Base-by-base conservation (phyloP, 164 flowering plant genomes). In the Stephania japonica region DNA sequence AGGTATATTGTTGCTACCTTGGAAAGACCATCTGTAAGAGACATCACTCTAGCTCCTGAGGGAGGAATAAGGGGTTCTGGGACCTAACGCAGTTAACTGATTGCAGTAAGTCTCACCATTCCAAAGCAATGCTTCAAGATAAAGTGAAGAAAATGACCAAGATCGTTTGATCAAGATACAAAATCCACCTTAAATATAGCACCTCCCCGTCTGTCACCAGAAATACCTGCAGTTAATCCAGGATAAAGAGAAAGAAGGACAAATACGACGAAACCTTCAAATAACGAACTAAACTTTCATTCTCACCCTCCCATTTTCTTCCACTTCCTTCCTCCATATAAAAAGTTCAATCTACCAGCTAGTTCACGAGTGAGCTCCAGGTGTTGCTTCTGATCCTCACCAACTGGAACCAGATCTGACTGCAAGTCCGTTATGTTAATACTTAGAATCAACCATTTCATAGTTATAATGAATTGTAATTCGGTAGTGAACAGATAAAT, bases 221-320 rank as follows among this genome's bases (percentile, higher is more conserved):
- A 70, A 81, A n/a, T 75, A 74, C 11, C 77, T 23, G 65, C 53
- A 78, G 75, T 80, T 78, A 80, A 69, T 42, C 41, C 71, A 68
- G 9, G 63, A 72, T 68, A 38, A 14, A 69, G 16, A 69, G 50
- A 71, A 38, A 59, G 9, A 56, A 61, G 56, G 7, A 13, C 42
- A 44, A 21, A 42, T 50, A 75, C n/a, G 26, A 32, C 21, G 62
- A 68, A 32, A 25, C 74, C 3, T 42, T 44, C 26, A 19, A n/a
- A 68, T 44, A 65, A 24, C 74, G 71, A 69, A 67, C 18, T 19
- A 23, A 65, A 72, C 4, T 59, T 47, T 21, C 42, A 23, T 72
- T 43, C 86, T 84, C 83, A 92, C 99, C 98, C 99, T 84, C 99
- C 99, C 81, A 95, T 75, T 85, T 95, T 95, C 84, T 93, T 95